These are phyloP conservation scores for Boletus bicolor DNA, from an alignment of 768 basidiomycete genomes.

Conservation along the genomic window DNA sequence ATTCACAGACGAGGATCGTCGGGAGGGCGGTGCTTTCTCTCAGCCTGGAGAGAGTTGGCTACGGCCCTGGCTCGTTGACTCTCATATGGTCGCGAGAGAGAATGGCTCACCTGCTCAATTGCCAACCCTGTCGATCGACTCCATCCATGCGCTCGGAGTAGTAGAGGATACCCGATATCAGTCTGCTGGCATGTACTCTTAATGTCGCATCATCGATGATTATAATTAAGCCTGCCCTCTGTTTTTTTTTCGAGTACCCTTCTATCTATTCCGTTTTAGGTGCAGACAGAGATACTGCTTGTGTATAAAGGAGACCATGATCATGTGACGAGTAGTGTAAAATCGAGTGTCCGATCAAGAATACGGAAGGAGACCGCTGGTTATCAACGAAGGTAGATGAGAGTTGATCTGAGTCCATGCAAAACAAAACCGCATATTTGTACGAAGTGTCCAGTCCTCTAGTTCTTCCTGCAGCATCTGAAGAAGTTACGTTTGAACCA, in stretches of 20 bases:
- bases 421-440: constrained; percentile 18
- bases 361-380: constrained; percentile 14
- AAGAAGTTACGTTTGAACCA: constrained; percentile 82
- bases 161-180: constrained; percentile 30
- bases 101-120: constrained; percentile 9
- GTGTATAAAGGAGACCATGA: constrained; percentile 13
- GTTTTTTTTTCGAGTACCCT: constrained; percentile 19
- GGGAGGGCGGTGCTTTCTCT: constrained; percentile 1
- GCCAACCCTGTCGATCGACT: constrained; percentile 17
- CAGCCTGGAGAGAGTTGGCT: constrained; percentile 15
- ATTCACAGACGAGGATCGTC: constrained; percentile 23
- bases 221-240: constrained; percentile 15
- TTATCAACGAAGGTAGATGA: constrained; percentile 35
- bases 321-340: constrained; percentile 19
- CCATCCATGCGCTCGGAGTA: constrained; percentile 12
- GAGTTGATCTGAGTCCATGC: constrained; percentile 25
- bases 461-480: constrained; percentile 76
- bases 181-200: constrained; percentile 61
- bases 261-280: constrained; percentile 23
- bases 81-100: constrained; percentile 18
- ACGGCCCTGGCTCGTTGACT: constrained; percentile 23
- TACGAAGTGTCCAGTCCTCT: constrained; percentile 17
- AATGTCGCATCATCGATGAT: constrained; percentile 4
- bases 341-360: constrained; percentile 24
- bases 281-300: constrained; percentile 23